Conservation (phyloP, 371 early-diverging fungal species). For the Mucor indicus region DNA sequence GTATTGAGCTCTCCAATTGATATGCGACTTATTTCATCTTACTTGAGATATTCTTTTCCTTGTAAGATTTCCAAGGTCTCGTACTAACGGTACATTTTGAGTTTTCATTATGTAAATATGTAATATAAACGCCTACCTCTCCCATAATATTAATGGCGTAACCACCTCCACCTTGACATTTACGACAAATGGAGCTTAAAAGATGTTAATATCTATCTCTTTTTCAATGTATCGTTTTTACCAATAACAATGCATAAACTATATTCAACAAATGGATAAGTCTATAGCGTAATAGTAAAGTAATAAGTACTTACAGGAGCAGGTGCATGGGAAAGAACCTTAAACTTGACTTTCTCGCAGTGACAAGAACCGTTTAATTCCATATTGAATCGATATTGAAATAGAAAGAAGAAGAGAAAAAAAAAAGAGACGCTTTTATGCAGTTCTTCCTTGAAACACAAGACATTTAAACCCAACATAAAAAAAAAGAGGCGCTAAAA, state of each 20-base stretch:
- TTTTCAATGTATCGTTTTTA: constrained; percentile 5
- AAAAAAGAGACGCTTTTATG: no score
- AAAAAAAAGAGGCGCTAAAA: no score
- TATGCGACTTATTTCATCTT: background rate
- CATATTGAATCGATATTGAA: no score
- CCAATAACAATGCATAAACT: constrained; percentile 52
- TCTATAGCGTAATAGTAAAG: no score
- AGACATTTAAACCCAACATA: no score
- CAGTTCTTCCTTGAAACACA: no score
- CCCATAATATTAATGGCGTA: constrained; percentile 47
- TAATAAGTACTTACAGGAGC: constrained; percentile 31
- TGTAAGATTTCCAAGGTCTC: constrained; percentile 26
- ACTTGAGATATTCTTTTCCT: constrained; percentile 36
- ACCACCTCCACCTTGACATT: constrained; percentile 48
- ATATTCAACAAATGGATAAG: no score
- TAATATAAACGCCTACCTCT: constrained; percentile 25
- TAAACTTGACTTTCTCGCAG: constrained; percentile 43
- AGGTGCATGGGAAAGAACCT: constrained; percentile 34
- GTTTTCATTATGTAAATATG: background rate
- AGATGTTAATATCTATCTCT: background rate
- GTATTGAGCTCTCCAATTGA: background rate
- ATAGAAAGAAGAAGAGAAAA: no score
- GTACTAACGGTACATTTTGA: constrained; percentile 14
- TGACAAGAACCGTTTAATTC: constrained; percentile 53
- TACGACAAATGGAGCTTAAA: constrained; percentile 54